Conservation (phyloP, 768 basidiomycete species). For the Austroboletus festivus region DNA sequence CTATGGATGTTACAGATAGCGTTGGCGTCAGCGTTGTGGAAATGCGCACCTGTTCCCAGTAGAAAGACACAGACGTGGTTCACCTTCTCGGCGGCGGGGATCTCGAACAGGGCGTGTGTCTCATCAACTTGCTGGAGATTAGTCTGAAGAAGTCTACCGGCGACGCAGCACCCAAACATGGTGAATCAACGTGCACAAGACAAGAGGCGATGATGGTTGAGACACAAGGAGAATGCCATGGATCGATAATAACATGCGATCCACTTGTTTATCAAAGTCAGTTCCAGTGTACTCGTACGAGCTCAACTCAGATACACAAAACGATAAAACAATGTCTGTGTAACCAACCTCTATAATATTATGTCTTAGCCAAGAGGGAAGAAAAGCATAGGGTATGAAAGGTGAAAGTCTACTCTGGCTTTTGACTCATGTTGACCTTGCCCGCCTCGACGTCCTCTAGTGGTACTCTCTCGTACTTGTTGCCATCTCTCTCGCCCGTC, state of each 20-base stretch:
- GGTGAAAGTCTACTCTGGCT: constrained; percentile 28
- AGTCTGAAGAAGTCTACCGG: constrained; percentile 75
- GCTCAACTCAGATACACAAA: too few species aligned
- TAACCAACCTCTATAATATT: constrained; percentile 12
- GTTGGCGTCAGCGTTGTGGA: not conserved
- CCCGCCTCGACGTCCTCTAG: constrained; percentile 64
- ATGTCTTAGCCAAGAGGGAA: not conserved
- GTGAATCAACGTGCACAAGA: too few species aligned
- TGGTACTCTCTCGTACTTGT: constrained; percentile 57
- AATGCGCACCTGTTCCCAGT: constrained; percentile 61
- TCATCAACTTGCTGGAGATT: constrained; percentile 80
- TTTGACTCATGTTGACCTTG: constrained; percentile 21
- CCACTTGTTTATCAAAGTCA: too few species aligned
- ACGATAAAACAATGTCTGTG: not conserved
- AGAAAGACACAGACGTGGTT: constrained; percentile 88
- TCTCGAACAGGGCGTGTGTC: constrained; percentile 77
- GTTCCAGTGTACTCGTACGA: too few species aligned
- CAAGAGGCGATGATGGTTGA: constrained; percentile 5
- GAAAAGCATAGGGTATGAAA: constrained; percentile 20
- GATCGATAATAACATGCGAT: constrained; percentile 6
- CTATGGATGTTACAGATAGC: constrained; percentile 29
- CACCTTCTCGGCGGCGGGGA: constrained; percentile 65
- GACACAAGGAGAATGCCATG: constrained; percentile 10
- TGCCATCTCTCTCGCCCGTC: constrained; percentile 24
- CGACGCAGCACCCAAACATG: constrained; percentile 82